Evolutionary conservation across 2,329 filamentous ascomycete species (phyloP).

Genomic region (Claviceps sorghi): DNA sequence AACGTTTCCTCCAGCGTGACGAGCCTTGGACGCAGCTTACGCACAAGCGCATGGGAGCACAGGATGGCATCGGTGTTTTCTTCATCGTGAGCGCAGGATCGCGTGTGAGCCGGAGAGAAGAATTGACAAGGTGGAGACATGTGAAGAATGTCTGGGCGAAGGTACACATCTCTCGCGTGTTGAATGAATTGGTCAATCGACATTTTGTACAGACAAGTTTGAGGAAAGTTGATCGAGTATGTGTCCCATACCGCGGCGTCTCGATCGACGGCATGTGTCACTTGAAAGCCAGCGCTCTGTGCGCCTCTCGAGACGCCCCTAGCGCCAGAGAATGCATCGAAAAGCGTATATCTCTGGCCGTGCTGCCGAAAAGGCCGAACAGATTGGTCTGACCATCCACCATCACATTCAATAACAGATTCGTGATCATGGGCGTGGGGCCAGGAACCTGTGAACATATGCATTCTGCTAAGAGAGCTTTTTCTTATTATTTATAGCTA

Average conservation of each 20-base stretch:
- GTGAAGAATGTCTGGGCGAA: constrained; percentile 53
- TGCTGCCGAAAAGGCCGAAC: background rate
- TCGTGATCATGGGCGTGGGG: background rate
- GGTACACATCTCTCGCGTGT: constrained; percentile 9
- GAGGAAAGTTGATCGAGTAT: constrained; percentile 43
- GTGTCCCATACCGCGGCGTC: constrained; percentile 40
- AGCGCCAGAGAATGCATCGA: constrained; percentile 59
- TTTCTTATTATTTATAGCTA: no score
- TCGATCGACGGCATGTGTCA: constrained; percentile 52
- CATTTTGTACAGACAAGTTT: constrained; percentile 31
- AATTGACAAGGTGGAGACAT: constrained; percentile 65
- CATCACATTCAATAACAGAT: background rate
- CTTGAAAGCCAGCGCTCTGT: constrained; percentile 36
- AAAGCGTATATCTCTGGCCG: constrained; percentile 46
- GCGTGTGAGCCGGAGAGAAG: constrained; percentile 59
- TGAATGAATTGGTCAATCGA: constrained; percentile 36
- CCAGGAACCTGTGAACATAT: no score
- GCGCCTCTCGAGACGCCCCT: constrained; percentile 59
- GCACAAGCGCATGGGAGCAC: constrained; percentile 39
- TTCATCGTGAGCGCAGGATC: constrained; percentile 53
- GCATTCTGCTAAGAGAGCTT: no score
- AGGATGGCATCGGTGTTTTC: constrained; percentile 48
- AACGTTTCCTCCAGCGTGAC: constrained; percentile 70
- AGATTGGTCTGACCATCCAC: background rate
- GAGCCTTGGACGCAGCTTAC: constrained; percentile 46